A percentile compares a stretch with the other conserved stretches of the same genome.
Evolutionary conservation across 345 rosid genomes (phyloP).

Genomic region (Turnera subulata): DNA sequence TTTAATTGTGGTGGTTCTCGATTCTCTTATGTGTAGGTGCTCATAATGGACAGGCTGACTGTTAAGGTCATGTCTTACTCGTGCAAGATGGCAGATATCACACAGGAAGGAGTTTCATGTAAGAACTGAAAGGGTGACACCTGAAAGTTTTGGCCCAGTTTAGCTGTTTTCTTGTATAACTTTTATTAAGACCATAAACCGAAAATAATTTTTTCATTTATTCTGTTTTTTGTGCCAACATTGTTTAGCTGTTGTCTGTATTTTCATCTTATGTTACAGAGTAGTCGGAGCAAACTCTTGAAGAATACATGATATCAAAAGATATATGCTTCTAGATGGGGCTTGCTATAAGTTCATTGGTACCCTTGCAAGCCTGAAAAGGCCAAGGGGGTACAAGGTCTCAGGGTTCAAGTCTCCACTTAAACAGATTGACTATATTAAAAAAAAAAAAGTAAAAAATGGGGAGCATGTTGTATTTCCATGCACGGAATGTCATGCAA

Average conservation of each 20-base stretch:
- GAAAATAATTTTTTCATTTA: background rate
- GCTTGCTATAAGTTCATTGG: no score
- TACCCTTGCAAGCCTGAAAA: no score
- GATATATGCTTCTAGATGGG: no score
- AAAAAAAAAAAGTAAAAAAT: no score
- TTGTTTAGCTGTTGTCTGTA: background rate
- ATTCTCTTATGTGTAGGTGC: conserved; percentile 51
- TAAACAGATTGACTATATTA: no score
- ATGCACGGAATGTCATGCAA: no score
- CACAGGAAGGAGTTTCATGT: conserved; percentile 98
- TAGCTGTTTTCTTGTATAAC: background rate
- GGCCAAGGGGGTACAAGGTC: no score
- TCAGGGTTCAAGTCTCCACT: no score
- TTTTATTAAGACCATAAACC: background rate
- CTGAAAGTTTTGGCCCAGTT: conserved; percentile 3
- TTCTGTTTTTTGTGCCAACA: background rate
- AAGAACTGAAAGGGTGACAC: conserved; percentile 36
- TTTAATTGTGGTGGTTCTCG: background rate
- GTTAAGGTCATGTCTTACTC: conserved; percentile 92
- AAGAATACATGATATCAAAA: no score
- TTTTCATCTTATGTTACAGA: background rate
- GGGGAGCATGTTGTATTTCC: no score
- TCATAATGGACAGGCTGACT: conserved; percentile 95
- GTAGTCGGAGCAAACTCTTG: no score
- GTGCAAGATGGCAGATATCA: conserved; percentile 98